phyloP scores from a whole-genome alignment of 1,139 yeast genomes.

The Saccharomyces hybrid region DNA sequence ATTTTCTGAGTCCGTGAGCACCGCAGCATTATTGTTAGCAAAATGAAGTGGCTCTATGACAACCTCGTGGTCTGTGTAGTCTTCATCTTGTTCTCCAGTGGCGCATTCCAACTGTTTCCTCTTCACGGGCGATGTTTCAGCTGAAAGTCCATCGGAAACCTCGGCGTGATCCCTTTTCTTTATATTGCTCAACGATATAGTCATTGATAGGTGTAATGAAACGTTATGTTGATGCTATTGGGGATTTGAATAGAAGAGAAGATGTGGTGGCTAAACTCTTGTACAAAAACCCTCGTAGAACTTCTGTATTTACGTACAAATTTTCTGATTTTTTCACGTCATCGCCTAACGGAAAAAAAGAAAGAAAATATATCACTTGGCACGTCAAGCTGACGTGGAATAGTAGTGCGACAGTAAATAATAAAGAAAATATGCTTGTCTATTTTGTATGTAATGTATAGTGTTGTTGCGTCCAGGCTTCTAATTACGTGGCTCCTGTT shows the following conservation, averaged over 20 bases:
- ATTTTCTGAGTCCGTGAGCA: slow-evolving; percentile 16
- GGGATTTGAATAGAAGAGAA: not conserved
- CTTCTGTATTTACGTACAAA: not conserved
- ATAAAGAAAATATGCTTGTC: not conserved
- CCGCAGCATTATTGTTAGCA: not conserved
- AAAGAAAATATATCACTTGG: not conserved
- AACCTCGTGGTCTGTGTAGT: not conserved
- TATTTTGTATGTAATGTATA: not conserved
- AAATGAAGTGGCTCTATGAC: not conserved
- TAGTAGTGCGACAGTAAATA: not conserved
- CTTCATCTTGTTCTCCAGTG: not conserved
- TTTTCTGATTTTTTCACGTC: not conserved
- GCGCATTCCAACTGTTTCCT: not conserved
- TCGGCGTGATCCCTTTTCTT: slow-evolving; percentile 2
- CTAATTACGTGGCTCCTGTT: not conserved
- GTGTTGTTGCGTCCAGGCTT: not conserved
- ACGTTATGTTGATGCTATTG: not conserved
- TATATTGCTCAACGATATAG: not conserved
- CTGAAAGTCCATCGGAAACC: not conserved
- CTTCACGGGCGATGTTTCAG: not conserved
- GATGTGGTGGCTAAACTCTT: not conserved
- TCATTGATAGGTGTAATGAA: not conserved
- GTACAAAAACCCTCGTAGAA: not conserved
- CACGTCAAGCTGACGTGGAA: not conserved
- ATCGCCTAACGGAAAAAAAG: slow-evolving; percentile 1